Evolutionary conservation across 2,329 filamentous ascomycete genomes (phyloP).

Genomic region (Acephala macrosclerotiorum): DNA sequence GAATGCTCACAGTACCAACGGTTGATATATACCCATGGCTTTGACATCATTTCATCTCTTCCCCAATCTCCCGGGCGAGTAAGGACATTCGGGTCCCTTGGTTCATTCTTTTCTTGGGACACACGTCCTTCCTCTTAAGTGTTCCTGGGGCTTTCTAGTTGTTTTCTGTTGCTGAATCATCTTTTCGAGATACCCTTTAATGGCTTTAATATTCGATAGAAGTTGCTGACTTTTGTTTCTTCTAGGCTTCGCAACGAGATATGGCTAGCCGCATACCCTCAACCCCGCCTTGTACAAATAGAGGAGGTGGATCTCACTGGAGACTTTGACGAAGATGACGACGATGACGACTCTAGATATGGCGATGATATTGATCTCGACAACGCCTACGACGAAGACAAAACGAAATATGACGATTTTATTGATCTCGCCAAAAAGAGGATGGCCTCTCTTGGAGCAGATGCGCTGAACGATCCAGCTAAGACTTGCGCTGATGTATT

Average conservation of each 20-base stretch:
- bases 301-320: not conserved
- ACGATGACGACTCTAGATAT: not conserved
- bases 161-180: no score
- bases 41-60: not conserved
- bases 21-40: not conserved
- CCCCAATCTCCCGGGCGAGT: not conserved
- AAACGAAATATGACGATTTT: not conserved
- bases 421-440: not conserved
- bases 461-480: not conserved
- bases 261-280: not conserved
- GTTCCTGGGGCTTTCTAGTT: no score
- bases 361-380: not conserved
- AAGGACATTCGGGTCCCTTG: no score
- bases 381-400: not conserved
- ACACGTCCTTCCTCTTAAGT: no score
- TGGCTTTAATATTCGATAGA: no score
- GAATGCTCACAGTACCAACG: not conserved
- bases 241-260: no score
- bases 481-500: not conserved
- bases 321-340: not conserved
- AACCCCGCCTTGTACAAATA: constrained; percentile 2
- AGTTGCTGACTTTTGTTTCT: no score
- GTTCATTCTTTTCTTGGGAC: no score
- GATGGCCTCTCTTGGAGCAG: not conserved
- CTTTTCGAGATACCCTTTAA: no score